Base-by-base conservation (phyloP, 108 stramenopile genomes). In the Cyclostephanos tholiformis region DNA sequence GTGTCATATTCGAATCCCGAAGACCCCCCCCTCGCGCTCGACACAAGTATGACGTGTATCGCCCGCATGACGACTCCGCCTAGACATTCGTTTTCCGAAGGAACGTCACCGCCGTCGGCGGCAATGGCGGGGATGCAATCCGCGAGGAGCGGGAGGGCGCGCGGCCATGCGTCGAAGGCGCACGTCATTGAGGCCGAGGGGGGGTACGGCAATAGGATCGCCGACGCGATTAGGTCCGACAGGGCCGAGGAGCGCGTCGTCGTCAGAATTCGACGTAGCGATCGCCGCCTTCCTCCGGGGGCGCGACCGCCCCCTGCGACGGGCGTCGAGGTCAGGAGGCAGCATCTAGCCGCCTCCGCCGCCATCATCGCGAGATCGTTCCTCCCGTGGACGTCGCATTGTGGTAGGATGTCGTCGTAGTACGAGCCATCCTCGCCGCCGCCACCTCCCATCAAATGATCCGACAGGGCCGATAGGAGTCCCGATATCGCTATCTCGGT, bases 41-140 rank as follows among this genome's bases (percentile, higher is more conserved):
- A 49, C 43, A 81, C 29, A 44, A 81, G 39, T 38, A 69, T 65
- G 26, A 60, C 51, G 57, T 71, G 73, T 25, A 81, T 49, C 16
- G 64, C 20, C 19, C 73, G 72, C 39, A 81, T 12, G 23, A 81
- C 48, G 11, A 81, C 69, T 51, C 49, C 32, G 27, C 65, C 36
- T 27, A 72, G 58, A 50, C 64, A 51, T 7, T 76, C 52, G 17
- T 67, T 14, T 53, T 51, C 41, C 49, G 46, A 22, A 19, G 20
- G 50, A 41, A 32, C n/a, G 49, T 67, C 22, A 1, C 9, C 9
- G 41, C 1, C 41, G 41, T 0, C 12, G 12, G 41, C 41, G 9
- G 41, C 41, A 7, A 81, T 35, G 67, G 48, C 50, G 16, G 80
- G 68, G 44, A 81, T 49, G 11, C 72, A 67, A 30, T 81, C 73